Base-by-base conservation (phyloP, 2,329 filamentous ascomycete genomes). In the Coniella vitis region DNA sequence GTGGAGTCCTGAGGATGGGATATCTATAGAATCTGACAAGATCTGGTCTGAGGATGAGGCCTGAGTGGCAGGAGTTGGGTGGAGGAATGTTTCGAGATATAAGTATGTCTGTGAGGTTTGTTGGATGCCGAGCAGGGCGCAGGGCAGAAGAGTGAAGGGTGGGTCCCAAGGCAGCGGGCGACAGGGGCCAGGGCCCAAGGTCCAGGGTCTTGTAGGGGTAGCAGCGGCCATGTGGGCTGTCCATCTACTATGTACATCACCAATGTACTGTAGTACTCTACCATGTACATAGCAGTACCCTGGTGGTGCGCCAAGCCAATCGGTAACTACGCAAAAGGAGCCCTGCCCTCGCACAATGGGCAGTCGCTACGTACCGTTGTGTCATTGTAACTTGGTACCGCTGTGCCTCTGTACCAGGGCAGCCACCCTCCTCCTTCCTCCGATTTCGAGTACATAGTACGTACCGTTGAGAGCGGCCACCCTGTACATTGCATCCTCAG, bases 41-140 rank as follows among this genome's bases (percentile, higher is more conserved):
- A 32, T 35, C 36, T 21, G 44, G 44, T 47, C 36, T 47, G 45
- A 32, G 37, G 37, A 40, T 40, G 38, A 40, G 31, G 31, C 17
- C 45, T 25, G 29, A 35, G 29, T 21, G 35, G 45, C 20, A 32
- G 45, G 31, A 22, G 31, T 29, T 16, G 34, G 25, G 14, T 5
- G 25, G 37, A 47, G 45, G 45, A 39, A 34, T 21, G 45, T 40
- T 47, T 47, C 38, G 45, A 41, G 38, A 47, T 47, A 47, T 47
- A 47, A 47, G 38, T 41, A 41, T 42, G 38, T 39, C 36, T 47
- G 19, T 47, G 19, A 20, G 36, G 38, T 14, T 29, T 29, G 25
- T 29, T 29, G 37, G 21, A 47, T 47, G 20, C 25, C 17, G 13
- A 17, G 37, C 22, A 47, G 45, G 29, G 34, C 37, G 14, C 20